Conservation (phyloP, 2,329 filamentous ascomycete genomes). For the Pseudocercospora fuligena region DNA sequence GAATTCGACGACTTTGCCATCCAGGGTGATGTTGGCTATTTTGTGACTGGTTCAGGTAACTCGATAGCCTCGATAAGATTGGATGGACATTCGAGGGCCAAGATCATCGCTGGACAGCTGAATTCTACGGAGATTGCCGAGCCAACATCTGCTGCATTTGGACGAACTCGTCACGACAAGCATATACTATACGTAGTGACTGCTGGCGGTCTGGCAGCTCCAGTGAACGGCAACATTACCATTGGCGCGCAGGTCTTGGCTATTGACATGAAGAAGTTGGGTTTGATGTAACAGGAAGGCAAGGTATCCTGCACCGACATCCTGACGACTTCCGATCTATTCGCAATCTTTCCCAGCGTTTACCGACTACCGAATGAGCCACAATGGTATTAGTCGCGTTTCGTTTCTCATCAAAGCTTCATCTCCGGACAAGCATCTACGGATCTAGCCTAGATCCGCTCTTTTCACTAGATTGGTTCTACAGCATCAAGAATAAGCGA, state of each 20-base stretch:
- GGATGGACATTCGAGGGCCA: neutral
- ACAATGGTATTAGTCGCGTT: too few relatives aligned
- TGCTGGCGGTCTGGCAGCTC: neutral
- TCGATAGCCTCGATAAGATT: neutral
- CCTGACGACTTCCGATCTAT: too few relatives aligned
- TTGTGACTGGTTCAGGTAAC: constrained; percentile 7
- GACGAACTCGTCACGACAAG: neutral
- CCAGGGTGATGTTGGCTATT: neutral
- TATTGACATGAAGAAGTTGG: constrained; percentile 6
- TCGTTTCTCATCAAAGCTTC: too few relatives aligned
- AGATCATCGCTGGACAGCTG: constrained; percentile 1
- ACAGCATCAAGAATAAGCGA: too few relatives aligned
- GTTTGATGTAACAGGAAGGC: neutral
- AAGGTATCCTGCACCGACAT: too few relatives aligned
- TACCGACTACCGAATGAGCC: too few relatives aligned
- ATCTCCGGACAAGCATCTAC: too few relatives aligned
- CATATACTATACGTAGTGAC: neutral
- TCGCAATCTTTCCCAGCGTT: too few relatives aligned
- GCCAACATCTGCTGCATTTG: constrained; percentile 11
- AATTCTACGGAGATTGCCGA: constrained; percentile 11
- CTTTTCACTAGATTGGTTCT: too few relatives aligned
- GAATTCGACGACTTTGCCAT: constrained; percentile 7
- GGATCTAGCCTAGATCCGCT: too few relatives aligned
- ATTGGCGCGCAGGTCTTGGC: constrained; percentile 12
- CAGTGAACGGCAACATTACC: neutral